A percentile compares a stretch with the other conserved stretches of the same genome.
Evolutionary conservation across 2,329 filamentous ascomycete genomes (phyloP).

Genomic region (Xylaria hypoxylon): DNA sequence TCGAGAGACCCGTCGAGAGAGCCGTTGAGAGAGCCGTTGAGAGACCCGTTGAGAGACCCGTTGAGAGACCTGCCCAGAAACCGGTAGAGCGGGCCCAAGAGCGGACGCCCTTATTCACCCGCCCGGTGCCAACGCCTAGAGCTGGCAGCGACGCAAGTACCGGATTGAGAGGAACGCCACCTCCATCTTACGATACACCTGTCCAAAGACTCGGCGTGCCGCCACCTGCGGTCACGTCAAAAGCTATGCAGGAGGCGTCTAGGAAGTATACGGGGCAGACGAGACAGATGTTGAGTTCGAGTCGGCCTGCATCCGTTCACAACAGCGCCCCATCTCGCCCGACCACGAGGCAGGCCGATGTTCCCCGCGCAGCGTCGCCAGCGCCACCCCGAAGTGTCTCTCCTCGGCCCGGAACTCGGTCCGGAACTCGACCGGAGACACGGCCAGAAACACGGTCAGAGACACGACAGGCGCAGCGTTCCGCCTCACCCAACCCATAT

Average conservation of each 20-base stretch:
- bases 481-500: constrained; percentile 46
- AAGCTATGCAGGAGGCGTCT: constrained; percentile 94
- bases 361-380: constrained; percentile 74
- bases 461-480: constrained; percentile 52
- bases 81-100: constrained; percentile 37
- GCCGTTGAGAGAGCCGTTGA: background rate
- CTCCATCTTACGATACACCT: constrained; percentile 85
- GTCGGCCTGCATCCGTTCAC: constrained; percentile 54
- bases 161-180: constrained; percentile 78
- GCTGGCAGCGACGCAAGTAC: constrained; percentile 61
- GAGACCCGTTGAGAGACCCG: background rate
- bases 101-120: constrained; percentile 54
- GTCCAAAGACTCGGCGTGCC: constrained; percentile 87
- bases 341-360: constrained; percentile 68
- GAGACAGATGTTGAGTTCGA: constrained; percentile 76
- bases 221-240: constrained; percentile 89
- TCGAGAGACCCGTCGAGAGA: constrained; percentile 1
- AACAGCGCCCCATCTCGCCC: constrained; percentile 63
- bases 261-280: constrained; percentile 89
- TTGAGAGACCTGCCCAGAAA: constrained; percentile 7
- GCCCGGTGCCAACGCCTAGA: constrained; percentile 56
- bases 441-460: constrained; percentile 49
- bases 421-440: constrained; percentile 62
- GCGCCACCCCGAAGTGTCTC: constrained; percentile 72
- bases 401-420: constrained; percentile 70